Conservation (phyloP, 2,329 filamentous ascomycete genomes). For the Colletotrichum tofieldiae region DNA sequence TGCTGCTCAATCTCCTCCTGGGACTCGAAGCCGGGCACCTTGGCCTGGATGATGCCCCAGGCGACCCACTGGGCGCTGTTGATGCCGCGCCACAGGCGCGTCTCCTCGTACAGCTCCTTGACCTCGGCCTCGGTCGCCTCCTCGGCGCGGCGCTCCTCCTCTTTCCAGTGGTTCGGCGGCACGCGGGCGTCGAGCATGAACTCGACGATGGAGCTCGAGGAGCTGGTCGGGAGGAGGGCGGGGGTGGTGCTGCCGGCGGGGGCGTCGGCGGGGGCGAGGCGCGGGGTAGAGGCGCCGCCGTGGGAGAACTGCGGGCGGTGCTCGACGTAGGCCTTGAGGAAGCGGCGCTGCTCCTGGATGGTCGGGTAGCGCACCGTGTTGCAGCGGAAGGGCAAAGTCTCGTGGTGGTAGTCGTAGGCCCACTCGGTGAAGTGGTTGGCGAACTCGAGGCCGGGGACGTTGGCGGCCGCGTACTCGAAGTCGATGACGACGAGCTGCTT, state of each 20-base stretch:
- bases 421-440: constrained; percentile 99
- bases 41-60: constrained; percentile 97
- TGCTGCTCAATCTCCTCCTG: constrained; percentile 50
- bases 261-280: constrained; percentile 62
- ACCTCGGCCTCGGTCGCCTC: constrained; percentile 78
- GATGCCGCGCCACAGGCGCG: constrained; percentile 86
- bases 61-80: constrained; percentile 94
- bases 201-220: constrained; percentile 70
- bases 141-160: constrained; percentile 75
- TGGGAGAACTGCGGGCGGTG: constrained; percentile 80
- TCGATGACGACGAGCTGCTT: constrained; percentile 98
- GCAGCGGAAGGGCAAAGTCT: constrained; percentile 76
- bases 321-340: constrained; percentile 88
- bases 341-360: constrained; percentile 84
- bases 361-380: constrained; percentile 81
- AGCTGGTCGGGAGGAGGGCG: constrained; percentile 54
- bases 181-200: constrained; percentile 88
- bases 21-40: constrained; percentile 80
- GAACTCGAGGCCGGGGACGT: constrained; percentile 89
- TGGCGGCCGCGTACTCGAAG: constrained; percentile 96
- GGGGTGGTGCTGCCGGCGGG: constrained; percentile 51
- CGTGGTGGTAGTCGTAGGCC: constrained; percentile 97
- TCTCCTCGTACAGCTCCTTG: constrained; percentile 81
- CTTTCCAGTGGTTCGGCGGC: constrained; percentile 69
- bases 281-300: constrained; percentile 64